Percentiles rank a stretch among this genome's conserved stretches.
Evolutionary conservation across 768 basidiomycete species (phyloP).

Genomic region (Trametes cinnabarina): DNA sequence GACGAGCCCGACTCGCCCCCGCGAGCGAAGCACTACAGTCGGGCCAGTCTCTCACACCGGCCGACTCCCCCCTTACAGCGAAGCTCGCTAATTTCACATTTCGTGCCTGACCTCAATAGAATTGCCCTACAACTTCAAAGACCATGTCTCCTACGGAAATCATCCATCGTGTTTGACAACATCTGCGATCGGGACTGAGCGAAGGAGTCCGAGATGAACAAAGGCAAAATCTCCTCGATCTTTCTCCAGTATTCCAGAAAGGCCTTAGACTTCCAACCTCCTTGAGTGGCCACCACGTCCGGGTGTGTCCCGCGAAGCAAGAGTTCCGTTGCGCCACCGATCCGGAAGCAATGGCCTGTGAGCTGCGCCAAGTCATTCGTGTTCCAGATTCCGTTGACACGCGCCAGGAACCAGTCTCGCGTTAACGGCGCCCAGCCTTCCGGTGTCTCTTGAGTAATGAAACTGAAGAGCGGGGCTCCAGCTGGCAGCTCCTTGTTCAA

Average conservation of each 20-base stretch:
- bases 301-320: conserved; percentile 20
- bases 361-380: neutral
- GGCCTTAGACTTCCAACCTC: conserved; percentile 24
- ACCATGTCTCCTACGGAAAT: neutral
- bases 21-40: conserved; percentile 1
- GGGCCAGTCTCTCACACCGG: neutral
- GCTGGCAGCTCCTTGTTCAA: neutral
- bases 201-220: conserved; percentile 11
- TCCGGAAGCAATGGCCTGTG: conserved; percentile 25
- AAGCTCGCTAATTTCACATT: neutral
- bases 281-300: conserved; percentile 20
- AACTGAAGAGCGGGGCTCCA: neutral
- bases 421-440: conserved; percentile 8
- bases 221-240: conserved; percentile 11
- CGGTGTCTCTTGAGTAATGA: neutral
- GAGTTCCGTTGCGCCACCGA: conserved; percentile 25
- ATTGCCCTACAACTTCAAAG: too few species aligned
- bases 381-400: conserved; percentile 16
- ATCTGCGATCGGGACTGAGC: neutral
- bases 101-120: neutral
- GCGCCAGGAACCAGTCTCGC: conserved; percentile 7
- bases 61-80: neutral
- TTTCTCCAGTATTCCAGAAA: conserved; percentile 28
- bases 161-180: neutral
- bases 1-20: conserved; percentile 1